Conservation (phyloP, 208 protist genomes). For the Crithidia bombi region DNA sequence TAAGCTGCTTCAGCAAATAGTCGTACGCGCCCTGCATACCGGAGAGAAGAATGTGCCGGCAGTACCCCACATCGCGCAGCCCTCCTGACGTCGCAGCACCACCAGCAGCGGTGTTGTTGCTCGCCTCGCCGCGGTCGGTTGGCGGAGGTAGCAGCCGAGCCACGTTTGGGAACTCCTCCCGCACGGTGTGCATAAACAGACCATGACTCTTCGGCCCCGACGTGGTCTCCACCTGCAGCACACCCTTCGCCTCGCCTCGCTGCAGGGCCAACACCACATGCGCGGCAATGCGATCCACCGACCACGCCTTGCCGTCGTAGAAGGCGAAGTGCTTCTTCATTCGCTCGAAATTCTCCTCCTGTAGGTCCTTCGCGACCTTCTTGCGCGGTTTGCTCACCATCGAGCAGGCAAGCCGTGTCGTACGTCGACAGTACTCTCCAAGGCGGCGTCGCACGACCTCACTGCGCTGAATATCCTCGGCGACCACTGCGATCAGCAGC, state of each 20-base stretch:
- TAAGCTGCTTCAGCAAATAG: slow-evolving; percentile 51
- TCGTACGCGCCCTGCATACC: slow-evolving; percentile 35
- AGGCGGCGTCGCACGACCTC: slow-evolving; percentile 50
- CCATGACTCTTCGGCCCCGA: slow-evolving; percentile 29
- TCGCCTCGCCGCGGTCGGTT: neutral
- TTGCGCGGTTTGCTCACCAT: slow-evolving; percentile 62
- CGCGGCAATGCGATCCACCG: slow-evolving; percentile 45
- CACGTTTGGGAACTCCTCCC: slow-evolving; percentile 36
- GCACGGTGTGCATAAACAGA: slow-evolving; percentile 45
- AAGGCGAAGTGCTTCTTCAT: slow-evolving; percentile 63
- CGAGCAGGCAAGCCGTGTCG: slow-evolving; percentile 35
- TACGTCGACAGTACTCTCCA: slow-evolving; percentile 45
- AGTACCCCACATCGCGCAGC: slow-evolving; percentile 19
- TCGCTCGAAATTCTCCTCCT: slow-evolving; percentile 50
- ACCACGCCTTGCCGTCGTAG: slow-evolving; percentile 62
- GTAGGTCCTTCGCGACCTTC: slow-evolving; percentile 68
- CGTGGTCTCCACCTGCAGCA: slow-evolving; percentile 58
- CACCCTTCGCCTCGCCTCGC: slow-evolving; percentile 76
- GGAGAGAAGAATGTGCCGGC: slow-evolving; percentile 19
- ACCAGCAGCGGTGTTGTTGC: neutral
- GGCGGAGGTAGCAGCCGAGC: slow-evolving; percentile 19
- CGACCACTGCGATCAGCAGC: slow-evolving; percentile 63
- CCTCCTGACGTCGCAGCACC: neutral
- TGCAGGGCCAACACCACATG: slow-evolving; percentile 73
- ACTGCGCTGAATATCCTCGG: slow-evolving; percentile 70